Evolutionary conservation across 1,284 basidiomycete genomes (phyloP), one percentile per base, ranked within the genome.

Genomic region (Irpex sp.): DNA sequence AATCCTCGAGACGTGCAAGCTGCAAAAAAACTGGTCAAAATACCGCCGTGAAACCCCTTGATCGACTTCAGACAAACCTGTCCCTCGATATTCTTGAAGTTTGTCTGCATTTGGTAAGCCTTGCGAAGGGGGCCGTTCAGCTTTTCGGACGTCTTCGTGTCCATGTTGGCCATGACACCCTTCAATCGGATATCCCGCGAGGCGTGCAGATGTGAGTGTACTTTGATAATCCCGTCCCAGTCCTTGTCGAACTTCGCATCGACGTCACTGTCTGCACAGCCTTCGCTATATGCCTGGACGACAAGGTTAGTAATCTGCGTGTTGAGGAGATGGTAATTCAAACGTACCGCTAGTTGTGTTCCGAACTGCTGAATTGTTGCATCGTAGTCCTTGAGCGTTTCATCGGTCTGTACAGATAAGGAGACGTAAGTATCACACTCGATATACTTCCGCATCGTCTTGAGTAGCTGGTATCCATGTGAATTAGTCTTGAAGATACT

Each of bases 81-180:
- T 7, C 63, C 32, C 10, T 69, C 77, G 54, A 78, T 67, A 60
- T 78, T 70, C 69, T 81, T 80, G 70, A 80, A 81, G 69, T 84
- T 84, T n/a, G 79, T 78, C 3, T 54, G 70, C 1, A 45, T n/a
- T 3, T 73, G 71, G 65, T 81, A 82, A 2, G 67, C 65, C 10
- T 73, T 62, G 63, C 81, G 80, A 10, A 81, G 32, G 2, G 73
- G 65, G 0, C 74, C 73, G 72, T 80, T 79, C 13, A 74, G 32
- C 65, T 76, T 75, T 67, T 79, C 76, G 67, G 74, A 77, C 22
- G 75, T 73, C 66, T 77, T 78, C 3, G 78, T 80, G 56, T 74
- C 76, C 66, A 69, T 73, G 32, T 77, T 74, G 6, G 60, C 24
- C 1, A 69, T 62, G 6, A 67, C 73, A 13, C 79, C 79, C 67